These are phyloP conservation scores for Aspergillus udagawae DNA, from an alignment of 2,329 filamentous ascomycete genomes.

Conservation along the genomic window DNA sequence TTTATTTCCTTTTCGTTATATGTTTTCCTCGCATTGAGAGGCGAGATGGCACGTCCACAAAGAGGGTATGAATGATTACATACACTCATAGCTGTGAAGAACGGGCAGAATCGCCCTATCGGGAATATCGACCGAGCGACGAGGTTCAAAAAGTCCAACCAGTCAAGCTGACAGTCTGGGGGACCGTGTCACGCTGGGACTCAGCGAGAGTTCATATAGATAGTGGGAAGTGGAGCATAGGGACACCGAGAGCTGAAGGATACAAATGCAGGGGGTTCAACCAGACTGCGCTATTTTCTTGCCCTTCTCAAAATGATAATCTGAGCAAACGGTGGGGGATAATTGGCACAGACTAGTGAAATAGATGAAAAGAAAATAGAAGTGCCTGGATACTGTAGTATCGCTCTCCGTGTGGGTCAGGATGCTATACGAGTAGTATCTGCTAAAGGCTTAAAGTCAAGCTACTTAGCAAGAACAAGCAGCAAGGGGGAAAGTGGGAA, in stretches of 20 bases:
- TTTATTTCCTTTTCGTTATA: background rate
- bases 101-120: background rate
- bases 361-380: background rate
- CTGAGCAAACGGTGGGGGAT: background rate
- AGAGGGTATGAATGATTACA: background rate
- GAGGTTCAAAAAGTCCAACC: background rate
- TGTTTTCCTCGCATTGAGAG: background rate
- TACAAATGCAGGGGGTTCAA: background rate
- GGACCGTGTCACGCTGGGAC: background rate
- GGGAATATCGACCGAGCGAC: background rate
- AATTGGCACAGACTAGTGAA: background rate
- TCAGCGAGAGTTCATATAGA: background rate
- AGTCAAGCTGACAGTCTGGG: background rate
- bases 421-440: background rate
- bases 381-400: background rate
- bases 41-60: background rate
- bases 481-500: background rate
- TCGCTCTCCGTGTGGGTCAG: background rate
- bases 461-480: background rate
- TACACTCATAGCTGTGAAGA: slow-evolving; percentile 14
- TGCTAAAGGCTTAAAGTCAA: background rate
- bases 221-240: background rate
- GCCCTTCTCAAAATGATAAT: background rate
- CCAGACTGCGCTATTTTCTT: background rate
- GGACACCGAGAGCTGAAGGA: background rate